Conservation (phyloP, 1,284 basidiomycete species). For the Microbotryomycetes sp. region DNA sequence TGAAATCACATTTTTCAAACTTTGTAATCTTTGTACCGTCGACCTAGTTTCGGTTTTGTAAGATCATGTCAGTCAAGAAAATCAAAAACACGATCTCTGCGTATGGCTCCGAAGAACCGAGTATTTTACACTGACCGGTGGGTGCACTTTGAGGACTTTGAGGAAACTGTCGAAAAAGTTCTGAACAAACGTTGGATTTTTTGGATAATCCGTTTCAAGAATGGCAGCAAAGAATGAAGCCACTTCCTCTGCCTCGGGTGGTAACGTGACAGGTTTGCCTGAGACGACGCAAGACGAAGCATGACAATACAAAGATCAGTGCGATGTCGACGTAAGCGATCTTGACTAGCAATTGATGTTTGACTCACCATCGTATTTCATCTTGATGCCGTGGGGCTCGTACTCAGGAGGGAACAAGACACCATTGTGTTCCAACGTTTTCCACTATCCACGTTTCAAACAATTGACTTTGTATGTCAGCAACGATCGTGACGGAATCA, state of each 20-base stretch:
- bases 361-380: slow-evolving; percentile 84
- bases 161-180: slow-evolving; percentile 96
- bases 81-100: background rate
- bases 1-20: slow-evolving; percentile 85
- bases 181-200: slow-evolving; percentile 80
- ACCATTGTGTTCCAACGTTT: slow-evolving; percentile 84
- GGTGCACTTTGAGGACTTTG: slow-evolving; percentile 66
- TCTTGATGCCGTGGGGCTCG: slow-evolving; percentile 77
- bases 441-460: slow-evolving; percentile 77
- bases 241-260: slow-evolving; percentile 87
- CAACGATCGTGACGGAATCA: background rate
- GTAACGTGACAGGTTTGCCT: slow-evolving; percentile 74
- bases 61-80: too few species aligned
- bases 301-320: background rate
- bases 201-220: slow-evolving; percentile 86
- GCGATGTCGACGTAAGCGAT: background rate
- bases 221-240: slow-evolving; percentile 94
- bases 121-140: slow-evolving; percentile 60
- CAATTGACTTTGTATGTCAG: background rate
- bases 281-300: slow-evolving; percentile 25
- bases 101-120: background rate
- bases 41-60: too few species aligned
- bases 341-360: too few species aligned
- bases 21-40: slow-evolving; percentile 69
- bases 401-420: slow-evolving; percentile 96